Evolutionary conservation across 2,329 filamentous ascomycete genomes (phyloP).

Genomic region (Shiraia sp.): DNA sequence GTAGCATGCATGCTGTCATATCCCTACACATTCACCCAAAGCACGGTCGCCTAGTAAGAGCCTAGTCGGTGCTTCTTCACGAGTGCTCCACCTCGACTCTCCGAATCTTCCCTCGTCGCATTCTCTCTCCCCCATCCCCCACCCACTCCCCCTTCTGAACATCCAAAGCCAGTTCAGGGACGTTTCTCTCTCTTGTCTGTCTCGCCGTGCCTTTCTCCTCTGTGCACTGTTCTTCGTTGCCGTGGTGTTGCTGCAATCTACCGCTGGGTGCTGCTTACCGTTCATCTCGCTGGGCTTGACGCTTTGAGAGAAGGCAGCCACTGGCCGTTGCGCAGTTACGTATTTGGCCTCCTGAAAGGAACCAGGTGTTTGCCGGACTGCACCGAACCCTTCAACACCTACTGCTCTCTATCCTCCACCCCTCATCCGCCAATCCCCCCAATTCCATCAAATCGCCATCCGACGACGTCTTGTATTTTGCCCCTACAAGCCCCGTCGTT

Average conservation of each 20-base stretch:
- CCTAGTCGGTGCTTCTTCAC: constrained; percentile 36
- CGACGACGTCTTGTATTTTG: constrained; percentile 6
- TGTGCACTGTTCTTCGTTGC: constrained; percentile 13
- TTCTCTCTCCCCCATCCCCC: too few relatives aligned
- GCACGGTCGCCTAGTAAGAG: constrained; percentile 36
- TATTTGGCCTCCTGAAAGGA: constrained; percentile 18
- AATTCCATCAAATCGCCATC: constrained; percentile 16
- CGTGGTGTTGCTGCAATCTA: constrained; percentile 22
- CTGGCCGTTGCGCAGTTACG: constrained; percentile 30
- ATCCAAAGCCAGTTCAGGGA: constrained; percentile 31
- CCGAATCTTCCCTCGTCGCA: constrained; percentile 30
- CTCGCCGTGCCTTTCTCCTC: constrained; percentile 13
- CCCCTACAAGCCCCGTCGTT: too few relatives aligned
- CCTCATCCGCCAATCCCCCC: constrained; percentile 14
- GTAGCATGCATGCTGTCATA: constrained; percentile 43
- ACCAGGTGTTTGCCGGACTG: constrained; percentile 22
- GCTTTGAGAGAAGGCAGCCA: too few relatives aligned
- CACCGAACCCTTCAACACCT: constrained; percentile 15
- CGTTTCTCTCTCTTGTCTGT: constrained; percentile 16
- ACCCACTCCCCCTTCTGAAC: constrained; percentile 25
- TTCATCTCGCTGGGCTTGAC: constrained; percentile 12
- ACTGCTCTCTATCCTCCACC: too few relatives aligned
- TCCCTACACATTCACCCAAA: constrained; percentile 38
- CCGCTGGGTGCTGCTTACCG: constrained; percentile 16
- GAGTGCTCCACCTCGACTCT: constrained; percentile 36